Conservation (phyloP, 2,329 filamentous ascomycete genomes). For the Fusarium goolgardi region DNA sequence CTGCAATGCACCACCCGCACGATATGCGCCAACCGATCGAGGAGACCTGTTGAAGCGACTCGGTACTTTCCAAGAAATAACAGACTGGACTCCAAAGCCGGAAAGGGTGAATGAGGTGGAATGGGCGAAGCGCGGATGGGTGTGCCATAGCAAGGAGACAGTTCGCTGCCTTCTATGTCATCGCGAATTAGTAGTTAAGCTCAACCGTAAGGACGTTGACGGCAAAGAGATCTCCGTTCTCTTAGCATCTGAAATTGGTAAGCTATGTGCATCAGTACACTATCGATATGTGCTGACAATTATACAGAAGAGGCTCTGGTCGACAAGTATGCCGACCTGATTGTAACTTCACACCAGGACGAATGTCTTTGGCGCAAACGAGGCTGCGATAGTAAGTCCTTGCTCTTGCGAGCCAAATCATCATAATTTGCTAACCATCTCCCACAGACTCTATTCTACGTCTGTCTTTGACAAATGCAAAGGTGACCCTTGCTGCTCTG, state of each 20-base stretch:
- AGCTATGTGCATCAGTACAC: constrained; percentile 4
- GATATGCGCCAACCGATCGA: constrained; percentile 88
- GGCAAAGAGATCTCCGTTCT: constrained; percentile 65
- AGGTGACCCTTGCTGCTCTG: constrained; percentile 67
- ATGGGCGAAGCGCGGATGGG: constrained; percentile 95
- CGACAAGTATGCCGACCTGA: constrained; percentile 78
- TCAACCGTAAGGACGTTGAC: constrained; percentile 70
- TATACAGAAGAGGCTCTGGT: constrained; percentile 72
- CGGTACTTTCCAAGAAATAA: constrained; percentile 89
- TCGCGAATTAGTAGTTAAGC: constrained; percentile 83
- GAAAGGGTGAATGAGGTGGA: constrained; percentile 86
- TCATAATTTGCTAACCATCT: constrained; percentile 37
- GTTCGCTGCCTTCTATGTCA: constrained; percentile 89
- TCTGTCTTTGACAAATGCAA: constrained; percentile 71
- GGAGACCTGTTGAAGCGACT: constrained; percentile 83
- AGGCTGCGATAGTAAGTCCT: constrained; percentile 80
- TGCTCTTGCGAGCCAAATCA: neutral
- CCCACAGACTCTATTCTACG: constrained; percentile 68
- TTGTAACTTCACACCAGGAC: constrained; percentile 80
- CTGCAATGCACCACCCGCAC: constrained; percentile 58
- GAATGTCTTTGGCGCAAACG: constrained; percentile 87
- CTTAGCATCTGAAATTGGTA: constrained; percentile 69
- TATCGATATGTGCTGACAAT: constrained; percentile 35
- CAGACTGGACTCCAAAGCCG: constrained; percentile 93
- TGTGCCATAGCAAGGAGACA: constrained; percentile 83